Conservation (phyloP, 495 filamentous ascomycete species). For the Collariella sp. region DNA sequence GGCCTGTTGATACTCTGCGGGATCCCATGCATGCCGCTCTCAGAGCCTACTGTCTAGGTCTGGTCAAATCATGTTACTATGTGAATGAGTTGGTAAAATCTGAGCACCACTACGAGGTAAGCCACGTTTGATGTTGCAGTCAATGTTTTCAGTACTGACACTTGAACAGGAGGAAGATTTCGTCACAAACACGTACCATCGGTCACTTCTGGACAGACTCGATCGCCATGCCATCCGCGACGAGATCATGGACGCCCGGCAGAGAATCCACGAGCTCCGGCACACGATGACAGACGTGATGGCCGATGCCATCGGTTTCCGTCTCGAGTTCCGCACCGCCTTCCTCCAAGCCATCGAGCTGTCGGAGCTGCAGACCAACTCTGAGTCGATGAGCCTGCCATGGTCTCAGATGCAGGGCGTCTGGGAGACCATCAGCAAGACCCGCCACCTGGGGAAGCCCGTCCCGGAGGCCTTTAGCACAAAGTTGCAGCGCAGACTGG, state of each 20-base stretch:
- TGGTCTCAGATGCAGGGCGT: conserved; percentile 41
- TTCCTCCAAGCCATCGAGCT: conserved; percentile 50
- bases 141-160: conserved; percentile 19
- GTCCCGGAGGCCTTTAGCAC: conserved; percentile 75
- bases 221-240: conserved; percentile 46
- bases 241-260: conserved; percentile 53
- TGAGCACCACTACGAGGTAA: conserved; percentile 86
- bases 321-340: conserved; percentile 55
- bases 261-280: conserved; percentile 42
- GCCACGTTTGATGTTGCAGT: conserved; percentile 15
- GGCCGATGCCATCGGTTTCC: conserved; percentile 49
- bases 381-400: conserved; percentile 36
- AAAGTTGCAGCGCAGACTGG: conserved; percentile 80
- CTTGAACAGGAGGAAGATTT: conserved; percentile 84
- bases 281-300: conserved; percentile 42
- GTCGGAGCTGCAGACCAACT: conserved; percentile 33
- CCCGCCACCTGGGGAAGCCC: conserved; percentile 52
- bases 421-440: conserved; percentile 45
- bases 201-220: conserved; percentile 60
- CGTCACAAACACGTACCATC: conserved; percentile 78
- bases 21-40: conserved; percentile 57
- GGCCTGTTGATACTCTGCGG: conserved; percentile 18
- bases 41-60: conserved; percentile 74
- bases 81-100: conserved; percentile 64
- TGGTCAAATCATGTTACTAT: conserved; percentile 75